Base-by-base conservation (phyloP, 192 early-diverging fungal species). In the Thoreauomyces humboldtii region DNA sequence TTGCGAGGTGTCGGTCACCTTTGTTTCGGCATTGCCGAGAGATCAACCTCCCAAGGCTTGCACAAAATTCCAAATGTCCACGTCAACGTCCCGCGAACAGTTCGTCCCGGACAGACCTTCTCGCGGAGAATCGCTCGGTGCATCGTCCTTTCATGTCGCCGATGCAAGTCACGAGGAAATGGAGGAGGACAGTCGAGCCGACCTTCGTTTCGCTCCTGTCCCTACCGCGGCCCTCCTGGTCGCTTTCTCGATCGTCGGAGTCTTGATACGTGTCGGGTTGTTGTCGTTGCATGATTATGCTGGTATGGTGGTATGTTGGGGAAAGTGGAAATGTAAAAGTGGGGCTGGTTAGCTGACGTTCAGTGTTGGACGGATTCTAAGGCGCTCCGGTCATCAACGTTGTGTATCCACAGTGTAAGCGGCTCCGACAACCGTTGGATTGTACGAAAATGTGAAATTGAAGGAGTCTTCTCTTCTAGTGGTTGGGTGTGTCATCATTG, bases 401-500 rank as follows among this genome's bases (percentile, higher is more conserved):
- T 0, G 5, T 75, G 2, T 65, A 63, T 31, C 73, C 73, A 14
- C 69, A 75, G 41, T 21, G n/a, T n/a, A n/a, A n/a, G n/a, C n/a
- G n/a, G n/a, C n/a, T n/a, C n/a, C n/a, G n/a, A n/a, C n/a, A n/a
- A n/a, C n/a, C n/a, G n/a, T n/a, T n/a, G n/a, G n/a, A n/a, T n/a
- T n/a, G n/a, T n/a, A n/a, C n/a, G n/a, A n/a, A n/a, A n/a, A 52
- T 3, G 50, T 52, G 24, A 52, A 29, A 22, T 24, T 2, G 2
- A 46, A 46, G 12, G 47, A 24, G 25, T 24, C 47, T 22, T 12
- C 11, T 48, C 7, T 27, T 28, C 5, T 4, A 52, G 50, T 71
- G 32, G 45, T 75, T 27, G 73, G 73, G 7, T 71, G 73, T 54
- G 37, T 68, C 19, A 44, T 75, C 12, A 71, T 75, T 14, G 73